A percentile compares a stretch with the other conserved stretches of the same genome.
Conservation (phyloP, 2,329 filamentous ascomycete genomes). For the Botrytis elliptica region DNA sequence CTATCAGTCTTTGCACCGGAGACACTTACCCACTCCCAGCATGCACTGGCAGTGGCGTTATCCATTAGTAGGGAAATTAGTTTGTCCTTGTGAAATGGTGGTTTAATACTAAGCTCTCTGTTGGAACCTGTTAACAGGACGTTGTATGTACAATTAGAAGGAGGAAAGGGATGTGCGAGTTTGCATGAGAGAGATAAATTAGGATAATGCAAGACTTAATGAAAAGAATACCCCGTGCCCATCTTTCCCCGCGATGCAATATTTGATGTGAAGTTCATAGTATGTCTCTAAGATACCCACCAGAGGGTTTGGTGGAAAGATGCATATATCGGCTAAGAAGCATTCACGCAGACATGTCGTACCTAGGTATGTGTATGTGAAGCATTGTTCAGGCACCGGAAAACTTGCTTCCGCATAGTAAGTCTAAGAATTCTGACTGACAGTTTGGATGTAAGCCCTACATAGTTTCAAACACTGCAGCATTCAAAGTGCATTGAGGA, state of each 20-base stretch:
- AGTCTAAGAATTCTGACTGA: not conserved
- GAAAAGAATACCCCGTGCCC: not conserved
- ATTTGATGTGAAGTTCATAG: not conserved
- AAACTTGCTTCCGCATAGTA: not conserved
- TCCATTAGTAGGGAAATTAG: not conserved
- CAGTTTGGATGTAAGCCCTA: not conserved
- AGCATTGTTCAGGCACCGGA: not conserved
- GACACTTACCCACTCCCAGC: not conserved
- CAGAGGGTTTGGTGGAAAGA: not conserved
- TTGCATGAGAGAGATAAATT: not conserved
- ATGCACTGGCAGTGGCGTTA: not conserved
- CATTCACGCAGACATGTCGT: not conserved
- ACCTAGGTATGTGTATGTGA: no score
- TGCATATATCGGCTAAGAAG: not conserved
- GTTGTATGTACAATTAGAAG: not conserved
- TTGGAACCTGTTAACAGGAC: not conserved
- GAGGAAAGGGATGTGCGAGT: not conserved
- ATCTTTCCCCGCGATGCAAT: not conserved
- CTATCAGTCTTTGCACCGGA: slow-evolving; percentile 8
- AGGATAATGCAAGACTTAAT: not conserved
- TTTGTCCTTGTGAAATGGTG: not conserved
- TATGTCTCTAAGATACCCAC: not conserved
- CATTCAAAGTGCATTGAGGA: not conserved
- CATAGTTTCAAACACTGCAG: not conserved
- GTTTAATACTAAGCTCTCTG: not conserved